Base-by-base conservation (phyloP, 345 rosid genomes). In the Citrus hindsii region DNA sequence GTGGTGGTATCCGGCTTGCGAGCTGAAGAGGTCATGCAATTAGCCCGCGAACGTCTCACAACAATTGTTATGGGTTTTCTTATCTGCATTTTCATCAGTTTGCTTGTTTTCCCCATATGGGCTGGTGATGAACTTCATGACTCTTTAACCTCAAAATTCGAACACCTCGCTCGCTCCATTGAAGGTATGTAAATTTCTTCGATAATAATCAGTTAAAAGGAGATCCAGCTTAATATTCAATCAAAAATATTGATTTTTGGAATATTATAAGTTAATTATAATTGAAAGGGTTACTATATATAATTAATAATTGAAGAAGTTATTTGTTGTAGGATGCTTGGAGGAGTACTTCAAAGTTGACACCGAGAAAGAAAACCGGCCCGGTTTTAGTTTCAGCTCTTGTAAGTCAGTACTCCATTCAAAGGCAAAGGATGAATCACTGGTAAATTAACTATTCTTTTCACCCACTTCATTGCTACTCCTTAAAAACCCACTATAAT, bases 121-220 rank as follows among this genome's bases (percentile, higher is more conserved):
- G 93, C 98, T 32, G 79, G 99, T 35, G 96, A 95, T 60, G 98
- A 95, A 80, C 94, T 96, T 76, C 98, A 94, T 40, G 76, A 80
- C 46, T 90, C 93, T 24, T 58, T 86, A 9, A 82, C 83, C 84
- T 84, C 96, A 48, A 88, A 85, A 76, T 92, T 90, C 58, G 74
- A 87, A 69, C 71, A 79, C 38, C 90, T 95, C 42, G 89, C 96
- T 64, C n/a, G 65, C 68, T 88, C 92, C 38, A 83, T 93, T 32
- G 88, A 92, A 89, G 98, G 99, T 91, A 83, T 46, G 51, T 46
- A 46, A 46, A 46, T 46, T 46, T 46, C 51, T 46, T 3, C 13
- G 4, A 46, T 3, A 3, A 46, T 12, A 13, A 12, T 46, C 3
- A 71, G 25, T 40, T 42, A 16, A 9, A 16, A 21, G 7, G n/a